These are phyloP conservation scores for Stenocarpella maydis DNA, from an alignment of 2,329 filamentous ascomycete genomes.

Conservation along the genomic window DNA sequence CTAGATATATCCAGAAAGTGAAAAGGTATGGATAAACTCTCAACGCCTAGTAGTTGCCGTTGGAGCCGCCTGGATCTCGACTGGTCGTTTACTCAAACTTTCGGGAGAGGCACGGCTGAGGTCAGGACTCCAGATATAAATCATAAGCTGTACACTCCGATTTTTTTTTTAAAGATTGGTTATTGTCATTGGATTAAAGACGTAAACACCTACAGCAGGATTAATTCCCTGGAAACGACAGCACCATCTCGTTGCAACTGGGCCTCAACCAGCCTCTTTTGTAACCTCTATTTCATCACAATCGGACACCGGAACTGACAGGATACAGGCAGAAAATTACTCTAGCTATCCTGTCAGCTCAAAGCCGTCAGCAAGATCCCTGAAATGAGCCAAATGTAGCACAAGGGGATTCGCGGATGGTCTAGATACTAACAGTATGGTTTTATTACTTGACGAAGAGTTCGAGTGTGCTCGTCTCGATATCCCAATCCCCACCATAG, in stretches of 20 bases:
- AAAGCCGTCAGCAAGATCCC: background rate
- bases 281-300: background rate
- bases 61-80: no score
- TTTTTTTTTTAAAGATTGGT: no score
- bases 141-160: no score
- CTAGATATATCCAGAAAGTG: no score
- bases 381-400: background rate
- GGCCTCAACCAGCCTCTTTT: background rate
- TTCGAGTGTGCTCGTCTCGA: background rate
- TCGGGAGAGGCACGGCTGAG: no score
- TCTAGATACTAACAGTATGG: background rate
- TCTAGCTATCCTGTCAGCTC: background rate
- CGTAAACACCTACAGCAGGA: no score
- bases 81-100: no score
- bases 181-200: no score
- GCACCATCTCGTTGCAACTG: background rate
- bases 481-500: constrained; percentile 42
- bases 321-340: background rate
- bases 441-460: background rate
- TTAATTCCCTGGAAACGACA: background rate
- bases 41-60: no score
- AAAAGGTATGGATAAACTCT: no score
- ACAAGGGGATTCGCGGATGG: background rate
- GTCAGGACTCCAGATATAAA: no score
- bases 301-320: background rate